These are phyloP conservation scores for Penicillium coffeae DNA, from an alignment of 495 filamentous ascomycete species.

Conservation along the genomic window DNA sequence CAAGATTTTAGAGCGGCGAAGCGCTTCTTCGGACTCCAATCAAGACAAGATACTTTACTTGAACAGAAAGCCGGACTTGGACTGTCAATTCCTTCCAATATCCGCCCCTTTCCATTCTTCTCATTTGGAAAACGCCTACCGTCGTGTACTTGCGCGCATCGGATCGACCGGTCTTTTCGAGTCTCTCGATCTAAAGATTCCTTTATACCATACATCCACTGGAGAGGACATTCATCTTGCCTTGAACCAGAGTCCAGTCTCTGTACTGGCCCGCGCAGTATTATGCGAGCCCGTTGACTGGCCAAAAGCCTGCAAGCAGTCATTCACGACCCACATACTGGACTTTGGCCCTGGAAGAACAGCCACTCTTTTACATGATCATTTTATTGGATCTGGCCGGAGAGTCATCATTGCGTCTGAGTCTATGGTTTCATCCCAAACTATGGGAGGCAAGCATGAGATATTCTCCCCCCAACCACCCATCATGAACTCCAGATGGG, in stretches of 20 bases:
- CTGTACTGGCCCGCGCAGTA: constrained; percentile 86
- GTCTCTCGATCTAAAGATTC: constrained; percentile 65
- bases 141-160: constrained; percentile 78
- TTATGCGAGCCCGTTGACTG: constrained; percentile 88
- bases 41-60: constrained; percentile 93
- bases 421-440: constrained; percentile 79
- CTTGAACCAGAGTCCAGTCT: constrained; percentile 65
- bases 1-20: constrained; percentile 86
- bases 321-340: constrained; percentile 83
- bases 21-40: constrained; percentile 91
- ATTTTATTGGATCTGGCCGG: constrained; percentile 96
- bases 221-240: constrained; percentile 74
- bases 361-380: constrained; percentile 90
- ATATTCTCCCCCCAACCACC: constrained; percentile 92
- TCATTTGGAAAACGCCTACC: constrained; percentile 75
- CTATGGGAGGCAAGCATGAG: constrained; percentile 95
- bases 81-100: constrained; percentile 94
- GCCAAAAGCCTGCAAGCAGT: constrained; percentile 88
- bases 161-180: constrained; percentile 70
- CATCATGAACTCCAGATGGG: constrained; percentile 95
- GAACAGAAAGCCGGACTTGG: constrained; percentile 90
- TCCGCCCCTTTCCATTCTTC: constrained; percentile 97
- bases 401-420: constrained; percentile 89
- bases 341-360: constrained; percentile 97
- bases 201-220: constrained; percentile 82